phyloP scores from a whole-genome alignment of 352 stramenopile genomes.

The Phytophthora macrochlamydospora region DNA sequence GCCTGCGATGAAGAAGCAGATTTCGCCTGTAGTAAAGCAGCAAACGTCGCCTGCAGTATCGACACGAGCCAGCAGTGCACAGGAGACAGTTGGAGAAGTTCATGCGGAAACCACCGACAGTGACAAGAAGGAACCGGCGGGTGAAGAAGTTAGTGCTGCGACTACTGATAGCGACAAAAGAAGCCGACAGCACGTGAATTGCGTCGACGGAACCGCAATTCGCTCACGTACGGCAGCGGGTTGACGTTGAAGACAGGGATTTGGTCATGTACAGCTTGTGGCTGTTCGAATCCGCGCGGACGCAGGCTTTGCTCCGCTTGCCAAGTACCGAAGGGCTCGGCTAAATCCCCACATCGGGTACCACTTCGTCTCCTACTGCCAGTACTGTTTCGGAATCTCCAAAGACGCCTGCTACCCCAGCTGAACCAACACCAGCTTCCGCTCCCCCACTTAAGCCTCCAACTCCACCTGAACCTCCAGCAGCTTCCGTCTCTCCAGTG shows the following conservation, averaged over 20 bases:
- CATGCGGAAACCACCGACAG: conserved; percentile 15
- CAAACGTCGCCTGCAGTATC: neutral
- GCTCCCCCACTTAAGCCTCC: neutral
- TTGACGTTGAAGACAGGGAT: conserved; percentile 44
- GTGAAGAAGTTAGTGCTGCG: conserved; percentile 20
- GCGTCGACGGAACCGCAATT: conserved; percentile 28
- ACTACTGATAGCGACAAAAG: conserved; percentile 17
- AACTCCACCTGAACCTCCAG: neutral
- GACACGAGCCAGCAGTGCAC: conserved; percentile 15
- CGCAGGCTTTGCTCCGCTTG: conserved; percentile 60
- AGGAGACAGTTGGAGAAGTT: conserved; percentile 15
- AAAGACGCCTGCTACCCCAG: conserved; percentile 16
- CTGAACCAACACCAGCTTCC: neutral
- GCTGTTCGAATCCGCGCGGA: conserved; percentile 54
- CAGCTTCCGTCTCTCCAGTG: neutral
- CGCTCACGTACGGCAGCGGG: conserved; percentile 24
- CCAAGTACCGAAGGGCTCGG: conserved; percentile 26
- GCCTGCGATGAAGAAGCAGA: conserved; percentile 14
- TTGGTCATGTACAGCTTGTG: conserved; percentile 62
- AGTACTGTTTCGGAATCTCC: conserved; percentile 13
- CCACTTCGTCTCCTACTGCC: conserved; percentile 7
- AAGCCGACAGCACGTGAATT: conserved; percentile 31
- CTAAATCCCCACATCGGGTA: conserved; percentile 23
- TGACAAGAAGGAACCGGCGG: conserved; percentile 20
- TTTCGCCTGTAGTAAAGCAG: conserved; percentile 5